Conservation (phyloP, 768 basidiomycete genomes). For the Tylopilus sp. region DNA sequence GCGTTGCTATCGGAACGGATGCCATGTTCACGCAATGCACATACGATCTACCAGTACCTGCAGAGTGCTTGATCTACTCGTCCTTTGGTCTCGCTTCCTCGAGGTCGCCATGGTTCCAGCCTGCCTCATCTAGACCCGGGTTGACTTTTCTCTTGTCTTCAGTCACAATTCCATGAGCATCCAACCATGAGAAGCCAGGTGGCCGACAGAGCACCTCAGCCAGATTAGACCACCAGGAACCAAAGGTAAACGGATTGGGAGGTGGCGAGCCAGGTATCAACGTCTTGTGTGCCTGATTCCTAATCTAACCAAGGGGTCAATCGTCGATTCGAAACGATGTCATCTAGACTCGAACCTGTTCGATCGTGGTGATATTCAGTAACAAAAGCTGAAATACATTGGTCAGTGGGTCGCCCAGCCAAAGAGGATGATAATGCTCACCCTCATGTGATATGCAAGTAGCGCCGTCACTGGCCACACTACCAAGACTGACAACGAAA, state of each 20-base stretch:
- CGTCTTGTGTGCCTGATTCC: constrained; percentile 77
- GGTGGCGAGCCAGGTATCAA: constrained; percentile 62
- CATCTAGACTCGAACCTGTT: constrained; percentile 60
- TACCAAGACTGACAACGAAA: constrained; percentile 64
- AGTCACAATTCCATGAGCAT: constrained; percentile 54
- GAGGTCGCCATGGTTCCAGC: constrained; percentile 25
- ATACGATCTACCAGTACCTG: not conserved
- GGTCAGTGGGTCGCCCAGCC: constrained; percentile 1
- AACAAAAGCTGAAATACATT: constrained; percentile 56
- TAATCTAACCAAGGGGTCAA: constrained; percentile 50
- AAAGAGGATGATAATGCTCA: constrained; percentile 36
- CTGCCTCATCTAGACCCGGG: constrained; percentile 50
- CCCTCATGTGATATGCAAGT: constrained; percentile 81
- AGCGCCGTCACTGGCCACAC: constrained; percentile 84
- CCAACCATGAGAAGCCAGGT: constrained; percentile 75
- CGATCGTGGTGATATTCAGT: constrained; percentile 92
- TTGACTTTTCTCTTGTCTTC: constrained; percentile 75
- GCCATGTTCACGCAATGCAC: constrained; percentile 8
- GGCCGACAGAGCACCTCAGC: constrained; percentile 78
- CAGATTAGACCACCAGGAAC: constrained; percentile 71
- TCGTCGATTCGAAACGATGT: constrained; percentile 1
- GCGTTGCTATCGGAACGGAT: constrained; percentile 8
- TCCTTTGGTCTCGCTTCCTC: constrained; percentile 14
- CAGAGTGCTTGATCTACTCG: constrained; percentile 7
- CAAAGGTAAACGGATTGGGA: constrained; percentile 85